phyloP scores from a whole-genome alignment of 257 asterid species.

The Przewalskia tangutica region DNA sequence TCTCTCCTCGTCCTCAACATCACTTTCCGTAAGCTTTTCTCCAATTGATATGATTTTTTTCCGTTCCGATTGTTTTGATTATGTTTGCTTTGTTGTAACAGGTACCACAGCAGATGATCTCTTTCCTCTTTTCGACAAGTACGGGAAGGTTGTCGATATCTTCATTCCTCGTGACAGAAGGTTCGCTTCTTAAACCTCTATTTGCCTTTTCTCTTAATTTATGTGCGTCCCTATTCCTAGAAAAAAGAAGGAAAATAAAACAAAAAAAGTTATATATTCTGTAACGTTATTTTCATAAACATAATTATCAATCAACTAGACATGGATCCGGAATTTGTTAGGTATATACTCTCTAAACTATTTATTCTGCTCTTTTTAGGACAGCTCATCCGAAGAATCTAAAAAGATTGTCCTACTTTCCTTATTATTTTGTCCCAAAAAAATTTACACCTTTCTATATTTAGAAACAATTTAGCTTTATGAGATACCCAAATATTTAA shows the following conservation, averaged over 20 bases:
- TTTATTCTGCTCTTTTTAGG: neutral
- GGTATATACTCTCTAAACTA: neutral
- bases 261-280: constrained; percentile 27
- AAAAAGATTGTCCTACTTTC: too few species aligned
- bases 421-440: too few species aligned
- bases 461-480: too few species aligned
- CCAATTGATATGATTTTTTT: too few species aligned
- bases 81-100: constrained; percentile 3
- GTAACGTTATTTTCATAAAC: neutral
- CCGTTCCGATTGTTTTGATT: neutral
- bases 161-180: constrained; percentile 83
- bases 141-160: constrained; percentile 78
- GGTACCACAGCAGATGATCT: constrained; percentile 80
- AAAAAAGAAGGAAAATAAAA: neutral
- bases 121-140: constrained; percentile 70
- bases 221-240: neutral
- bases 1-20: constrained; percentile 61
- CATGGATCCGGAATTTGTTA: neutral
- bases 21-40: constrained; percentile 33
- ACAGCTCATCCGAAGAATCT: neutral
- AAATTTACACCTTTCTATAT: too few species aligned
- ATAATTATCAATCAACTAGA: neutral
- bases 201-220: neutral
- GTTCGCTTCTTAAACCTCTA: constrained; percentile 18
- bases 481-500: too few species aligned